phyloP scores from a whole-genome alignment of 2,329 filamentous ascomycete species.

The Apiospora kogelbergensis region DNA sequence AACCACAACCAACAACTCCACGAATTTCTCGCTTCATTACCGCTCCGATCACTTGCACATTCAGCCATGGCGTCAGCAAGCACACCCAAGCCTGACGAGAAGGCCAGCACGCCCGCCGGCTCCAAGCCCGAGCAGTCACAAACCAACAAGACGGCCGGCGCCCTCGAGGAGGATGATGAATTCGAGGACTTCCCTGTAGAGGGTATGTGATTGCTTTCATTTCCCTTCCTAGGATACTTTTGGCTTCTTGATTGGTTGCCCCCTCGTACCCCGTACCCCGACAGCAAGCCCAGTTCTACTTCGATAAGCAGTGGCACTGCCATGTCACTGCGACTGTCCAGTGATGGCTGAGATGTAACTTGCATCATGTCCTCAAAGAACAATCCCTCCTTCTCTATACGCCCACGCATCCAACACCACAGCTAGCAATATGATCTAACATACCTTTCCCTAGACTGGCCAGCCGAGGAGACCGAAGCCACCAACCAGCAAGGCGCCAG shows the following conservation, averaged over 20 bases:
- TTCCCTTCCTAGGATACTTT: neutral
- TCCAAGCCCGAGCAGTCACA: slow-evolving; percentile 22
- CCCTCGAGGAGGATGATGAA: slow-evolving; percentile 95
- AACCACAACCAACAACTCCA: no score
- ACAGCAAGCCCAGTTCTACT: neutral
- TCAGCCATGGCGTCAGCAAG: slow-evolving; percentile 30
- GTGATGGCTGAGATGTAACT: neutral
- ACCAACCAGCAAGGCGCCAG: slow-evolving; percentile 33
- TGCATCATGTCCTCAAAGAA: neutral
- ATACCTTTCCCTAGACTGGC: slow-evolving; percentile 69
- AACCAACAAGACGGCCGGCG: slow-evolving; percentile 36
- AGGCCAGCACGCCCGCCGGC: slow-evolving; percentile 41
- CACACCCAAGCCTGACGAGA: slow-evolving; percentile 36
- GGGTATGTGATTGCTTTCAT: slow-evolving; percentile 55
- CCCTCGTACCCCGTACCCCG: no score
- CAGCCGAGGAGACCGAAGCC: slow-evolving; percentile 84
- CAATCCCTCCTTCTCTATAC: no score
- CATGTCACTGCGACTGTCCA: neutral
- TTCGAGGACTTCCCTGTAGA: slow-evolving; percentile 99
- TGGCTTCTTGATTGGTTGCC: neutral
- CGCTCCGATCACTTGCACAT: neutral
- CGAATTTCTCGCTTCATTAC: no score
- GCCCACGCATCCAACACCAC: neutral
- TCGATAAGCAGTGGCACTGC: neutral
- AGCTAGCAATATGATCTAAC: neutral